Evolutionary conservation across 2,329 filamentous ascomycete genomes (phyloP).

Genomic region (Aspergillus intermedius): DNA sequence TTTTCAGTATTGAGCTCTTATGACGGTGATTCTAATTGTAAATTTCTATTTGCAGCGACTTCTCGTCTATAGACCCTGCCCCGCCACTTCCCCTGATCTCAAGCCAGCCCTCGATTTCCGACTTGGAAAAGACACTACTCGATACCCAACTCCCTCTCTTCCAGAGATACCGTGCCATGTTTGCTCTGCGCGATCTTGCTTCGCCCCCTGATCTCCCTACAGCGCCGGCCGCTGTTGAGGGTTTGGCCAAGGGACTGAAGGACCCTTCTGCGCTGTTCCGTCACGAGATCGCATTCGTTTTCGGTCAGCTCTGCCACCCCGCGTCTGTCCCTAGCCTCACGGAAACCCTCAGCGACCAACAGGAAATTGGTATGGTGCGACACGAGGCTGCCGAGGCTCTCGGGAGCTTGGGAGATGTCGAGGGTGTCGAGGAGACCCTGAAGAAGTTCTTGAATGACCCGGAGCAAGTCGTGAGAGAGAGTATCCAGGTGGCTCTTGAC

Average conservation of each 20-base stretch:
- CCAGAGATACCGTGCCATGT: conserved; percentile 95
- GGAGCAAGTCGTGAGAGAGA: conserved; percentile 89
- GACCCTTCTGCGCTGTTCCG: conserved; percentile 90
- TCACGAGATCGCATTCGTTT: conserved; percentile 97
- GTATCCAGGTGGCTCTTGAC: conserved; percentile 88
- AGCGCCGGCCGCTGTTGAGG: conserved; percentile 76
- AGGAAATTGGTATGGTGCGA: conserved; percentile 91
- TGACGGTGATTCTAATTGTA: conserved; percentile 10
- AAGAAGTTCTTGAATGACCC: conserved; percentile 80
- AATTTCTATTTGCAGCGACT: conserved; percentile 59
- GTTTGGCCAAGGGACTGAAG: conserved; percentile 75
- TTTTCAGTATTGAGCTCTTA: background rate
- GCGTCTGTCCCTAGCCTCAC: conserved; percentile 91
- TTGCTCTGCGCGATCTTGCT: conserved; percentile 87
- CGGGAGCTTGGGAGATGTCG: conserved; percentile 86
- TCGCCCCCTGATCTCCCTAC: conserved; percentile 88
- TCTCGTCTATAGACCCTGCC: conserved; percentile 90
- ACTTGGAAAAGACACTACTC: conserved; percentile 70
- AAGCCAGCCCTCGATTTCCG: conserved; percentile 58
- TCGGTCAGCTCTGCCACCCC: conserved; percentile 90
- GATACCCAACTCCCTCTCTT: conserved; percentile 76
- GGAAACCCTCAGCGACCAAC: conserved; percentile 65
- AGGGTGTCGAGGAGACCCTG: conserved; percentile 81
- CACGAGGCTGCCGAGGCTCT: conserved; percentile 96
- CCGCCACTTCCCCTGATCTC: conserved; percentile 72